Base-by-base conservation (phyloP, 1,139 yeast species). In the Taiozyma sp. region DNA sequence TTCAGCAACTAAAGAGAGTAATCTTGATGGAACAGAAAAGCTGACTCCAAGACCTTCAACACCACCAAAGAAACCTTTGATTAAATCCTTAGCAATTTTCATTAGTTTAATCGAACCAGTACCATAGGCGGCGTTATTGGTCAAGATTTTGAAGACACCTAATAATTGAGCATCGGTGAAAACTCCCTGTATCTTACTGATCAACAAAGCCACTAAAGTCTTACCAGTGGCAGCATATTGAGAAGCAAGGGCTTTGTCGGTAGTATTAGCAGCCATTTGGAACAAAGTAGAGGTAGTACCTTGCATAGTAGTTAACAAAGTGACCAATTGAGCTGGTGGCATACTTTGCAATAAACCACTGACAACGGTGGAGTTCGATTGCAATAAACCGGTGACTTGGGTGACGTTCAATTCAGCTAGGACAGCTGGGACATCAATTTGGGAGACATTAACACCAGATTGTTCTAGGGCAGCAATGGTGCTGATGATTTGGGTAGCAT, bases 71-170 rank as follows among this genome's bases (percentile, higher is more conserved):
- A 61, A 58, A 0, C 62, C 61, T 28, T 8, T 30, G 13, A 61
- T 47, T 12, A 61, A 48, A 9, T 45, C 27, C n/a, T 55, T 52
- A 10, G 63, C 64, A 34, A 50, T 51, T 2, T 38, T 12, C 29
- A 61, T 1, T 42, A 60, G 46, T 38, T 57, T 59, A 47, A 57
- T 58, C n/a, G 63, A 50, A 50, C 65, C 65, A 36, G 64, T 59
- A 52, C 65, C 65, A 23, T 48, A 46, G n/a, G 64, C 64, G 38
- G 64, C 65, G 53, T 60, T 62, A 23, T 55, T 52, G 4, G 57
- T 46, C 36, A 60, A 27, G 9, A 59, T 43, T 29, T 45, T 43
- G 49, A 61, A 59, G 40, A 61, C 51, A 43, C 65, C 65, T 13
- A 57, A 48, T 24, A 61, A 23, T 49, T 61, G 65, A 24, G 47